Evolutionary conservation across 2,329 filamentous ascomycete species (phyloP).

Genomic region (Hypoxylon sp.): DNA sequence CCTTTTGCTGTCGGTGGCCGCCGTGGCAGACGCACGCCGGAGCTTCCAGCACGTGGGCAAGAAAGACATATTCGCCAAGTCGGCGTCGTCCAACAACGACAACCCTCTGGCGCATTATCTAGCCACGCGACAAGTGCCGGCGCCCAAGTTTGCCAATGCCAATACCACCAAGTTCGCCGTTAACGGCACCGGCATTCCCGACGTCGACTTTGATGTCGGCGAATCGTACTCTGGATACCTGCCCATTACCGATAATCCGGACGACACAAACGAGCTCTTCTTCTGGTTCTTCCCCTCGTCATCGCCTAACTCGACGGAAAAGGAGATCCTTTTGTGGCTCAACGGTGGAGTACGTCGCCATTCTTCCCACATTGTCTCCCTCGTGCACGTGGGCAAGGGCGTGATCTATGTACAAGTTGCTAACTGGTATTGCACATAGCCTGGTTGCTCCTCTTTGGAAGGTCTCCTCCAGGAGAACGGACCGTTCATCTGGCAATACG

Average conservation of each 20-base stretch:
- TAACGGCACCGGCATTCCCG: constrained; percentile 71
- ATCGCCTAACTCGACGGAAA: constrained; percentile 56
- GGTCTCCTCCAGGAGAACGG: constrained; percentile 83
- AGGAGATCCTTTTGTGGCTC: constrained; percentile 67
- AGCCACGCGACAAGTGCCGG: constrained; percentile 43
- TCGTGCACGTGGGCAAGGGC: neutral
- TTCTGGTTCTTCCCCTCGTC: constrained; percentile 71
- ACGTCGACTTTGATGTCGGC: constrained; percentile 73
- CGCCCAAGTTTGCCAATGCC: constrained; percentile 47
- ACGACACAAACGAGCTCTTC: constrained; percentile 60
- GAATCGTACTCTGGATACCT: constrained; percentile 71
- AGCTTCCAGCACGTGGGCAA: constrained; percentile 52
- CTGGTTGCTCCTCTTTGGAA: constrained; percentile 72
- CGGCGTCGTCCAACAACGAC: constrained; percentile 5
- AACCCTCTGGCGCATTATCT: constrained; percentile 44
- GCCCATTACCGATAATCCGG: constrained; percentile 61
- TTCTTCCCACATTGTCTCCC: neutral
- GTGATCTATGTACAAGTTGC: neutral
- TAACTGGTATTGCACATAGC: constrained; percentile 50
- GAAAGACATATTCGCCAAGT: constrained; percentile 38
- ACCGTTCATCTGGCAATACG: constrained; percentile 77
- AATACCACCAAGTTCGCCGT: constrained; percentile 63
- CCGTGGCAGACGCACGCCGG: constrained; percentile 42
- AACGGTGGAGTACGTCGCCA: constrained; percentile 61
- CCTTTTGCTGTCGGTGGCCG: constrained; percentile 44